phyloP scores from a whole-genome alignment of 2,329 filamentous ascomycete species.

The Colletotrichum cuscutae region DNA sequence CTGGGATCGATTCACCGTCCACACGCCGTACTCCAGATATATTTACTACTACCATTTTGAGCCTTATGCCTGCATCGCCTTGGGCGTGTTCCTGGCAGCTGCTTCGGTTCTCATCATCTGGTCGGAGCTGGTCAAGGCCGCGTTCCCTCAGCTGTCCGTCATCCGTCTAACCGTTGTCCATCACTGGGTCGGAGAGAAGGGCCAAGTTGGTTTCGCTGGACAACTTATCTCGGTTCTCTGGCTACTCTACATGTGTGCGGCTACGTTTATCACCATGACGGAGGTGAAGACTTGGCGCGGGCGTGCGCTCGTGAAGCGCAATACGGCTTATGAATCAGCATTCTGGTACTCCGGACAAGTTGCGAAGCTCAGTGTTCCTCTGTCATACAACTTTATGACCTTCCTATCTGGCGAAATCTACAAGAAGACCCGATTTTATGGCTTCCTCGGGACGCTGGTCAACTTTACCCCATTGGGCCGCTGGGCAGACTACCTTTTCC shows the following conservation, averaged over 20 bases:
- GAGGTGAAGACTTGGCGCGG: conserved; percentile 99
- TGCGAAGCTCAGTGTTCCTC: conserved; percentile 89
- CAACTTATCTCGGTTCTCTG: conserved; percentile 87
- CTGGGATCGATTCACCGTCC: conserved; percentile 65
- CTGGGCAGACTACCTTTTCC: conserved; percentile 90
- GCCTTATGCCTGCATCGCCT: conserved; percentile 71
- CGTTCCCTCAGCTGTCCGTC: conserved; percentile 79
- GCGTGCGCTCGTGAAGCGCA: conserved; percentile 86
- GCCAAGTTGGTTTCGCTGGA: conserved; percentile 85
- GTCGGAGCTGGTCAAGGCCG: conserved; percentile 91
- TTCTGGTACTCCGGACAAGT: conserved; percentile 97
- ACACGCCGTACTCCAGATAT: conserved; percentile 87
- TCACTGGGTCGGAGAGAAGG: conserved; percentile 76
- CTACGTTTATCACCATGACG: conserved; percentile 86
- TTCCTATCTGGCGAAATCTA: conserved; percentile 82
- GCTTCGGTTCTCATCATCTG: conserved; percentile 89
- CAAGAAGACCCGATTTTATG: conserved; percentile 83
- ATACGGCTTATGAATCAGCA: conserved; percentile 91
- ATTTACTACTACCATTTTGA: conserved; percentile 79
- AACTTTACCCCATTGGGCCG: conserved; percentile 83
- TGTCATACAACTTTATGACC: conserved; percentile 96
- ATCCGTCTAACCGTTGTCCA: conserved; percentile 76
- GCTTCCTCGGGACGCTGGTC: conserved; percentile 85
- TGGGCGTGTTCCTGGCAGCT: conserved; percentile 75
- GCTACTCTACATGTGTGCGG: conserved; percentile 96